Conservation (phyloP, 176 grass and related monocot species). For the Aegilops sharonensis region DNA sequence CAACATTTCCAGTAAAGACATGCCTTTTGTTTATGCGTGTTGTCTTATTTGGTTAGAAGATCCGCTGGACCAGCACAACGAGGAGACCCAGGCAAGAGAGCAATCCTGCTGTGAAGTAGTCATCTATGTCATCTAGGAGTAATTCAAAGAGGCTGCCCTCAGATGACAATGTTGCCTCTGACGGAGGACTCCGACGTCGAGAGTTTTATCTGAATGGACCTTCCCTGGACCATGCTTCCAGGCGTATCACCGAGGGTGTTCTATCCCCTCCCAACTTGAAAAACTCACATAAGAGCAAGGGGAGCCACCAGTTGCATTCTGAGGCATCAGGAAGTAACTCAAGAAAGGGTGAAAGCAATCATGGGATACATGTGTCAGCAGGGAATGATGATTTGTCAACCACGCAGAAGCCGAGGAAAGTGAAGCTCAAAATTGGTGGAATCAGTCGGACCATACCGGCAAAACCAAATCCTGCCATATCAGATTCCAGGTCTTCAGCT, state of each 20-base stretch:
- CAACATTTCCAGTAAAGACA: neutral
- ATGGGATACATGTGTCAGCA: neutral
- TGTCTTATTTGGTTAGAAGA: conserved; percentile 21
- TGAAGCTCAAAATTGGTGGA: conserved; percentile 74
- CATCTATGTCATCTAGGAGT: conserved; percentile 30
- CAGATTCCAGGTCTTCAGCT: conserved; percentile 26
- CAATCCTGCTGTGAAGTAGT: conserved; percentile 20
- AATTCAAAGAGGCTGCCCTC: conserved; percentile 37
- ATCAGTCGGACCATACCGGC: conserved; percentile 35
- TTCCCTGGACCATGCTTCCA: conserved; percentile 20
- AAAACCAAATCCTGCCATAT: conserved; percentile 29
- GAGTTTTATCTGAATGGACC: conserved; percentile 52
- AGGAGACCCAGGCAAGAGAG: conserved; percentile 41
- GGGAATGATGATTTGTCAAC: conserved; percentile 6
- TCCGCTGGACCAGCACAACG: conserved; percentile 32
- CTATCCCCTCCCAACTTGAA: conserved; percentile 30
- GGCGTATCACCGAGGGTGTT: conserved; percentile 31
- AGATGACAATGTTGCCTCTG: conserved; percentile 40
- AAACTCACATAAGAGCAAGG: conserved; percentile 34
- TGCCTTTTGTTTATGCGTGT: neutral
- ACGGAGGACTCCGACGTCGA: conserved; percentile 23
- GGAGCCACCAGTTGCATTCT: conserved; percentile 30
- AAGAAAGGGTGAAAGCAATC: conserved; percentile 23
- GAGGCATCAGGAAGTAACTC: conserved; percentile 1
- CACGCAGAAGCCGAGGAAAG: conserved; percentile 48